These are phyloP conservation scores for Lepidopterella palustris DNA, from an alignment of 495 filamentous ascomycete genomes.

Conservation along the genomic window DNA sequence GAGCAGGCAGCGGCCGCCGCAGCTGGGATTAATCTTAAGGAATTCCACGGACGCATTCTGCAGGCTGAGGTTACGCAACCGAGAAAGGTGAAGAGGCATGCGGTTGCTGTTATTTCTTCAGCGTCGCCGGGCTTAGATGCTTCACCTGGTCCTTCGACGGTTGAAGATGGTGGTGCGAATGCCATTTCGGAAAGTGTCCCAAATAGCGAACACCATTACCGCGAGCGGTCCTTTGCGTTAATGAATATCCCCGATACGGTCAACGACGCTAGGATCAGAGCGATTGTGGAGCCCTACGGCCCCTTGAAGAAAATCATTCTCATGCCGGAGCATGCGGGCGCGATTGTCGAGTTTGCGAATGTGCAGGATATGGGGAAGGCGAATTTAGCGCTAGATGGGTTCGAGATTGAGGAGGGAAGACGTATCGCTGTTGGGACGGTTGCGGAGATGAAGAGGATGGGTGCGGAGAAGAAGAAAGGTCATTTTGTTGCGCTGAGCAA, in stretches of 20 bases:
- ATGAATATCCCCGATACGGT: constrained; percentile 61
- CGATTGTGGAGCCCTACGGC: constrained; percentile 56
- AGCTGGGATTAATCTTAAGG: constrained; percentile 61
- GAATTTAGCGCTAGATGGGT: constrained; percentile 61
- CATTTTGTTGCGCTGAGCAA: constrained; percentile 26
- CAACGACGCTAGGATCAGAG: constrained; percentile 56
- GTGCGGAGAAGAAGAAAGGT: constrained; percentile 48
- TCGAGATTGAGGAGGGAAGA: constrained; percentile 58
- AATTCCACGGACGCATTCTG: constrained; percentile 61
- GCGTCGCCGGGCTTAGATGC: no score
- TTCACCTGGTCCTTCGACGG: constrained; percentile 30
- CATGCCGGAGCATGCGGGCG: constrained; percentile 74
- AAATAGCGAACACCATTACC: constrained; percentile 35
- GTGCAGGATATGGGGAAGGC: constrained; percentile 68
- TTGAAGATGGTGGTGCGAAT: neutral
- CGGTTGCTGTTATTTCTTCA: constrained; percentile 37
- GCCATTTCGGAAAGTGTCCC: constrained; percentile 27
- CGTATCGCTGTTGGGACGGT: constrained; percentile 63
- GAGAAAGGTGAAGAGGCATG: constrained; percentile 41
- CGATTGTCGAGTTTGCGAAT: constrained; percentile 73
- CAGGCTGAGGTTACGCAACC: constrained; percentile 46
- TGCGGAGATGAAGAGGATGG: constrained; percentile 55
- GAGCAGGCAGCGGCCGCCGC: constrained; percentile 42
- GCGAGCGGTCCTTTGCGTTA: constrained; percentile 42
- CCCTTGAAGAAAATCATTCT: constrained; percentile 50